phyloP scores from a whole-genome alignment of 495 filamentous ascomycete genomes.

The Annulohypoxylon bovei region DNA sequence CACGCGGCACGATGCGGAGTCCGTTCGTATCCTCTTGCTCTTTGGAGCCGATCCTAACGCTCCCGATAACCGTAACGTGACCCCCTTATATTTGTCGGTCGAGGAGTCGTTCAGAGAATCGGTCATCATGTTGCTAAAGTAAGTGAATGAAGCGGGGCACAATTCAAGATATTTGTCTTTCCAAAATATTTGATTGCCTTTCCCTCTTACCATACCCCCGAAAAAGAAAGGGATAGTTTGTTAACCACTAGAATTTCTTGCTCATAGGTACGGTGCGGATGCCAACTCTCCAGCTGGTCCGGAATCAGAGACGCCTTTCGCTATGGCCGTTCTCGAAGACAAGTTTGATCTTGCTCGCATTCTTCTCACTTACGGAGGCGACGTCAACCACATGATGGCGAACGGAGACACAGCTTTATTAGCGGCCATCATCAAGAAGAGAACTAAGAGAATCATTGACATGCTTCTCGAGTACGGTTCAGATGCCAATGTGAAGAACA shows the following conservation, averaged over 20 bases:
- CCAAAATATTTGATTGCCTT: no score
- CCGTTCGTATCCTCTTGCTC: slow-evolving; percentile 58
- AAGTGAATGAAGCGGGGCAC: not conserved
- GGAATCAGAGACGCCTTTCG: slow-evolving; percentile 55
- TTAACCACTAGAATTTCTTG: not conserved
- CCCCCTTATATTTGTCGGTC: slow-evolving; percentile 55
- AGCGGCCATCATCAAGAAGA: slow-evolving; percentile 57
- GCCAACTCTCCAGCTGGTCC: slow-evolving; percentile 55
- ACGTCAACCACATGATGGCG: slow-evolving; percentile 52
- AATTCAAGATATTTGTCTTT: no score
- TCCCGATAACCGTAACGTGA: slow-evolving; percentile 51
- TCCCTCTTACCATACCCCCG: not conserved
- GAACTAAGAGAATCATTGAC: slow-evolving; percentile 53
- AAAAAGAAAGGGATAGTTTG: not conserved
- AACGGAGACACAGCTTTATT: slow-evolving; percentile 60
- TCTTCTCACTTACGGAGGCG: slow-evolving; percentile 60
- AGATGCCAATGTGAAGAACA: slow-evolving; percentile 62
- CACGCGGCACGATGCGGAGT: slow-evolving; percentile 55
- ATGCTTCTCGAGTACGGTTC: slow-evolving; percentile 59
- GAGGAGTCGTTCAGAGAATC: slow-evolving; percentile 56
- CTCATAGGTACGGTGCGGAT: slow-evolving; percentile 56
- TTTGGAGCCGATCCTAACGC: slow-evolving; percentile 61
- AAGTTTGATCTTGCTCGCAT: slow-evolving; percentile 56
- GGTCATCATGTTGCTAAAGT: slow-evolving; percentile 57
- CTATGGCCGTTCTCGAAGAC: slow-evolving; percentile 47